Evolutionary conservation across 176 grass and related monocot species (phyloP), one percentile per base, ranked within the genome.

Genomic region (Themeda triandra): DNA sequence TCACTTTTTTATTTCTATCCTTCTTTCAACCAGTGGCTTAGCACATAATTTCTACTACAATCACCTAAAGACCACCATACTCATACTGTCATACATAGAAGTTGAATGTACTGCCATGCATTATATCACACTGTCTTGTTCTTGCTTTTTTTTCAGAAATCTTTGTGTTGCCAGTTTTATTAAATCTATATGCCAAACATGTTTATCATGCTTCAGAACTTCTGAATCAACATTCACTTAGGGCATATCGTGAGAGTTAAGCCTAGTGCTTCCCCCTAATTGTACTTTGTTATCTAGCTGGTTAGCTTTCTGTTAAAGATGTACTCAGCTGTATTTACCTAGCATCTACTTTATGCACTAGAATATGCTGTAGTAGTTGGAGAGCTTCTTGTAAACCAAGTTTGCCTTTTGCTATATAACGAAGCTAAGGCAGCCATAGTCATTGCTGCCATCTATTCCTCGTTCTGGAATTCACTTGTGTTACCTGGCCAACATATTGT

Each of bases 171-270:
- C 12, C 21, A 46, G 19, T 63, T 83, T 72, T 72, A 18, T 39
- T 83, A 25, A 29, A 46, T 13, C 5, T 40, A 78, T 17, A 37
- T 75, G 51, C 37, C 21, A 86, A 31, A 46, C 53, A 70, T 71
- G 23, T 83, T 83, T 88, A 35, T 53, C 30, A 70, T 82, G 82
- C 71, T 76, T 76, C 72, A 82, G 73, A 70, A 70, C 64, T 69
- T 69, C 46, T 76, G 71, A 56, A 78, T 82, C 15, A 42, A 1
- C 2, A 45, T n/a, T 45, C 30, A 73, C 54, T 64, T 71, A 41
- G 37, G 23, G 53, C 64, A 63, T 82, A 13, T 44, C 41, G 39
- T 41, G 39, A 41, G 39, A 10, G 9, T 41, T 41, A 41, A 41
- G 39, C 39, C 39, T 41, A 41, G 39, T 41, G 39, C 39, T 41